Percentiles rank a stretch among this genome's conserved stretches.
phyloP scores from a whole-genome alignment of 2,329 filamentous ascomycete species.

The Westerdykella sp. region DNA sequence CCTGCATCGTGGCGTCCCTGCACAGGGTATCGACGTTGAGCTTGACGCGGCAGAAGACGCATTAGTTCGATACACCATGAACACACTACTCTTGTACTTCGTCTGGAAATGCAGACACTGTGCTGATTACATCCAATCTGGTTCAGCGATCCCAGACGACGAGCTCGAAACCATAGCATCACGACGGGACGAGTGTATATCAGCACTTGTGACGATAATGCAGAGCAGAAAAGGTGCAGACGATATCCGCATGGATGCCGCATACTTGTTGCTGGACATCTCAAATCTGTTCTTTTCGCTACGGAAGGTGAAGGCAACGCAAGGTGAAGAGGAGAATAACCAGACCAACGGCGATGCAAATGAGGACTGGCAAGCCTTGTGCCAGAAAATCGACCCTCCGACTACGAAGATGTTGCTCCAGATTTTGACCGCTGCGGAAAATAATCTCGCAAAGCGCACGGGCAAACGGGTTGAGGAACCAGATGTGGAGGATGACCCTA shows the following conservation, averaged over 20 bases:
- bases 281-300: conserved; percentile 74
- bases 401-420: conserved; percentile 62
- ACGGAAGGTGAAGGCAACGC: conserved; percentile 42
- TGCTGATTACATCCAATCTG: conserved; percentile 32
- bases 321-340: conserved; percentile 10
- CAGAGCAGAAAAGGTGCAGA: conserved; percentile 58
- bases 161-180: conserved; percentile 53
- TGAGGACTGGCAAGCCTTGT: conserved; percentile 51
- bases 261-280: conserved; percentile 73
- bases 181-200: conserved; percentile 48
- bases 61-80: conserved; percentile 68
- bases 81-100: conserved; percentile 78
- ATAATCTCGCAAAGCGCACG: conserved; percentile 47
- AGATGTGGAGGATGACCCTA: conserved; percentile 65
- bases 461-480: conserved; percentile 36
- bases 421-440: conserved; percentile 73
- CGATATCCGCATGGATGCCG: conserved; percentile 67
- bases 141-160: conserved; percentile 46
- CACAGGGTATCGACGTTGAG: conserved; percentile 59
- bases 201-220: conserved; percentile 46
- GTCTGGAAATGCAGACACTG: conserved; percentile 76
- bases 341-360: conserved; percentile 22
- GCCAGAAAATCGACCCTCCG: conserved; percentile 61
- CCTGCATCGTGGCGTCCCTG: conserved; percentile 65
- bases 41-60: conserved; percentile 74